Evolutionary conservation across 371 early-diverging fungal genomes (phyloP).

Genomic region (Coemansia sp.): DNA sequence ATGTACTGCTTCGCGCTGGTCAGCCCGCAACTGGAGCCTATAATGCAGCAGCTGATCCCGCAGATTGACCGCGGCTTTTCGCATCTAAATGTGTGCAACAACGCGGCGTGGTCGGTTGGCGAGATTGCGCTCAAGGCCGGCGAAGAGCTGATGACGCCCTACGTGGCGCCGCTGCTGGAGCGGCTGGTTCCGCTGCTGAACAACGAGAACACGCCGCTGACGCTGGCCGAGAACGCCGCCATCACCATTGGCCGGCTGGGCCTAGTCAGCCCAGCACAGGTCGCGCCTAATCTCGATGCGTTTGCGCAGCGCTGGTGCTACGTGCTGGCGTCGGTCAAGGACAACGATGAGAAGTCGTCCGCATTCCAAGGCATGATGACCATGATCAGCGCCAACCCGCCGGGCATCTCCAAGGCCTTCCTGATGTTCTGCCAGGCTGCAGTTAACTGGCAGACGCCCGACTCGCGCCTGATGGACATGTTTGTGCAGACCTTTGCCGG

Average conservation of each 20-base stretch:
- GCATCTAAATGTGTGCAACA: slow-evolving; percentile 77
- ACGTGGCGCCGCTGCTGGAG: slow-evolving; percentile 74
- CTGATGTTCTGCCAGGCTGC: slow-evolving; percentile 73
- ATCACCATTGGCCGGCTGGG: slow-evolving; percentile 94
- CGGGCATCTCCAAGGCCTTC: slow-evolving; percentile 71
- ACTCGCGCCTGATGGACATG: slow-evolving; percentile 62
- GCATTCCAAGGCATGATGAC: slow-evolving; percentile 91
- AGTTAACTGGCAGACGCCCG: slow-evolving; percentile 63
- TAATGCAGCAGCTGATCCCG: slow-evolving; percentile 74
- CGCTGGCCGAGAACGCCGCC: slow-evolving; percentile 89
- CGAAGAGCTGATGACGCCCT: slow-evolving; percentile 59
- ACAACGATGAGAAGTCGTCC: slow-evolving; percentile 91
- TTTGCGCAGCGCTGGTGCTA: slow-evolving; percentile 78
- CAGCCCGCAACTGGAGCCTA: slow-evolving; percentile 64
- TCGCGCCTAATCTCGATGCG: slow-evolving; percentile 73
- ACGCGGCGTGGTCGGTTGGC: slow-evolving; percentile 94
- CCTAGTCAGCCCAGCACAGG: slow-evolving; percentile 72
- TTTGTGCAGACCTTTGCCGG: slow-evolving; percentile 72
- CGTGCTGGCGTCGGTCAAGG: slow-evolving; percentile 68
- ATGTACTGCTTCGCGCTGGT: slow-evolving; percentile 76
- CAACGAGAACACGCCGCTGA: slow-evolving; percentile 62
- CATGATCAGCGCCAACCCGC: slow-evolving; percentile 84
- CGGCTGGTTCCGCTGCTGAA: slow-evolving; percentile 78
- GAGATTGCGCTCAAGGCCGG: slow-evolving; percentile 85
- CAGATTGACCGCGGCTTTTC: slow-evolving; percentile 66